These are phyloP conservation scores for Calonectria pseudoreteaudii DNA, from an alignment of 2,329 filamentous ascomycete genomes.

Conservation along the genomic window DNA sequence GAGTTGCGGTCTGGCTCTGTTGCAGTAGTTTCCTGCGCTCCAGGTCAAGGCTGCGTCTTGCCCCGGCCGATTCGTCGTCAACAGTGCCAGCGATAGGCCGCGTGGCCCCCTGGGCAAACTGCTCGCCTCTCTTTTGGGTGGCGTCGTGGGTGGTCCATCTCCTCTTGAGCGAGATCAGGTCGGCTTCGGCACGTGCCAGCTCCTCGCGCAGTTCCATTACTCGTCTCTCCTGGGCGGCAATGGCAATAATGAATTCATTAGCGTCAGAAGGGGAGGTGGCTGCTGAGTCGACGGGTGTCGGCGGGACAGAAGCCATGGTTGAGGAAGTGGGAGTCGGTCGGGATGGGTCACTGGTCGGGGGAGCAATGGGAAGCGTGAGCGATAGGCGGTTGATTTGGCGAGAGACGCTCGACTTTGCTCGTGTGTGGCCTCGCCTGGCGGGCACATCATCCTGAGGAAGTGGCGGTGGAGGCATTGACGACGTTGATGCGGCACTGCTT, in stretches of 20 bases:
- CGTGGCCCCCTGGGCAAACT: constrained; percentile 66
- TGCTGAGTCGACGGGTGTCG: constrained; percentile 61
- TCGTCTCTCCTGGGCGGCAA: constrained; percentile 90
- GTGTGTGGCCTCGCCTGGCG: constrained; percentile 56
- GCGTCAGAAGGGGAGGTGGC: constrained; percentile 64
- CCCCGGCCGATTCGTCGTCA: constrained; percentile 48
- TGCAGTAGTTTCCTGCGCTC: constrained; percentile 78
- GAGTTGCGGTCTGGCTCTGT: constrained; percentile 57
- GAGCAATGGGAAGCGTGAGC: constrained; percentile 71
- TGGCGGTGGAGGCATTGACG: constrained; percentile 52
- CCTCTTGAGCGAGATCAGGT: constrained; percentile 81
- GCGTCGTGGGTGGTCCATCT: constrained; percentile 85
- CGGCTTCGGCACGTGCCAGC: constrained; percentile 82
- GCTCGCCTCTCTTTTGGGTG: constrained; percentile 78
- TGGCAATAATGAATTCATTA: constrained; percentile 83
- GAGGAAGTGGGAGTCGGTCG: constrained; percentile 62
- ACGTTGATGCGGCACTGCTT: constrained; percentile 34
- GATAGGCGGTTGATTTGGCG: constrained; percentile 70
- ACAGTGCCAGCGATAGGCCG: constrained; percentile 49
- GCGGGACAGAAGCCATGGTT: constrained; percentile 56
- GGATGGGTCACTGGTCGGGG: constrained; percentile 63
- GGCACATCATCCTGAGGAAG: constrained; percentile 53
- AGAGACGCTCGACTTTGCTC: constrained; percentile 65
- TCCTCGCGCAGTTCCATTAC: constrained; percentile 94
- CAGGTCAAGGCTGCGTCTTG: constrained; percentile 68